Percentiles rank a stretch among this genome's conserved stretches.
Conservation (phyloP, 2,329 filamentous ascomycete genomes). For the Diaporthe ampelina region DNA sequence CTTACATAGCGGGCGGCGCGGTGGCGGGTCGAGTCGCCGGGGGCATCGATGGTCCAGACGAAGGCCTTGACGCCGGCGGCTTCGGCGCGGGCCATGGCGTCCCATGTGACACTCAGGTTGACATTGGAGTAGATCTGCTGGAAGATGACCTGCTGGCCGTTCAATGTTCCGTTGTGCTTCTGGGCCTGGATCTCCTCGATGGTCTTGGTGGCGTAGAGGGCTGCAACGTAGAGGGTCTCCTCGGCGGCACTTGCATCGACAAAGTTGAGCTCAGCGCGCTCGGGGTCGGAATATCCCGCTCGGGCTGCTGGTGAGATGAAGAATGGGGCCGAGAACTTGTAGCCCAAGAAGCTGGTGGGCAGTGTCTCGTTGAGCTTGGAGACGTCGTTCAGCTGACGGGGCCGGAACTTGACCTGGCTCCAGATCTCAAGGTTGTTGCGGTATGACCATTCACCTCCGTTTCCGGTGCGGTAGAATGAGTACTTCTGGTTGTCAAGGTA, state of each 20-base stretch:
- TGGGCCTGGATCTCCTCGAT: slow-evolving; percentile 52
- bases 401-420: slow-evolving; percentile 59
- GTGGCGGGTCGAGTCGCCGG: slow-evolving; percentile 39
- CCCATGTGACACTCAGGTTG: slow-evolving; percentile 51
- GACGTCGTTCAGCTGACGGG: slow-evolving; percentile 57
- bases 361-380: slow-evolving; percentile 52
- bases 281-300: slow-evolving; percentile 58
- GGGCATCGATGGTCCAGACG: slow-evolving; percentile 54
- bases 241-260: slow-evolving; percentile 59
- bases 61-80: slow-evolving; percentile 53
- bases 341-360: slow-evolving; percentile 55
- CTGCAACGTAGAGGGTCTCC: slow-evolving; percentile 61
- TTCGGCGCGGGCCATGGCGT: slow-evolving; percentile 51
- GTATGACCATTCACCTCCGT: slow-evolving; percentile 65
- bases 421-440: slow-evolving; percentile 66
- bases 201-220: slow-evolving; percentile 44
- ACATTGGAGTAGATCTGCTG: slow-evolving; percentile 52
- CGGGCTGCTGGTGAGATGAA: slow-evolving; percentile 63
- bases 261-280: slow-evolving; percentile 58
- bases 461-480: slow-evolving; percentile 64
- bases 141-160: slow-evolving; percentile 51
- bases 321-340: slow-evolving; percentile 63
- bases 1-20: slow-evolving; percentile 46
- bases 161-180: slow-evolving; percentile 43
- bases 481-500: slow-evolving; percentile 58